Evolutionary conservation across 2,329 filamentous ascomycete genomes (phyloP), one percentile per base, ranked within the genome.

Genomic region (Keithomyces neogunnii): DNA sequence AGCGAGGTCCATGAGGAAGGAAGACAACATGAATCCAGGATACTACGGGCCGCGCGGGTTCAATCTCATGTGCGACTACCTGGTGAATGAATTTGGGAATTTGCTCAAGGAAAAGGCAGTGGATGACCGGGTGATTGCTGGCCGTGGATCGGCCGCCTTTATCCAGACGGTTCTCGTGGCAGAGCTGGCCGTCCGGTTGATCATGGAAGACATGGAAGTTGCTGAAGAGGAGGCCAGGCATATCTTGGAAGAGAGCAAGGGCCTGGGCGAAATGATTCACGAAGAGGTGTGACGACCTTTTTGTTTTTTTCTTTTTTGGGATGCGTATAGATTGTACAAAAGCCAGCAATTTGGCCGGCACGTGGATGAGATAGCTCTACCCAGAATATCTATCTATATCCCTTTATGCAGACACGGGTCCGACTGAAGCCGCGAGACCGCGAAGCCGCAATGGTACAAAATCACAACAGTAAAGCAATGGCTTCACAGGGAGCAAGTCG

Each of bases 1-100:
- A 61, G 79, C 78, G 32, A 75, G 80, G 49, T 85, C 78, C 30
- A 70, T 87, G 51, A 71, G 80, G 48, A 77, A 80, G 53, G 81
- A 75, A 48, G 70, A 80, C 31, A 76, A 73, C 51, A 73, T 85
- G 32, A 83, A 79, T 3, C 86, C 87, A 8, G 90, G 90, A 0
- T 96, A 95, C 67, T 96, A 95, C 67, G 90, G 90, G 2, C 78
- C 84, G 3, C 79, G 84, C 26, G 90, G 90, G 1, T 75, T 86
- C 48, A 80, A 80, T 47, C 69, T 78, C 48, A 88, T 96, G 77
- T 86, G 82, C 44, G 84, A 88, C 59, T 78, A 77, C 50, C 77
- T 90, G 38, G 81, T 87, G 53, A 62, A 69, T 3, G 73, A 74
- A 45, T 84, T 88, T 63, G 80, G 78, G 11, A 64, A 73, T 7